Evolutionary conservation across 1,284 basidiomycete genomes (phyloP).

Genomic region (Ganoderma sp.): DNA sequence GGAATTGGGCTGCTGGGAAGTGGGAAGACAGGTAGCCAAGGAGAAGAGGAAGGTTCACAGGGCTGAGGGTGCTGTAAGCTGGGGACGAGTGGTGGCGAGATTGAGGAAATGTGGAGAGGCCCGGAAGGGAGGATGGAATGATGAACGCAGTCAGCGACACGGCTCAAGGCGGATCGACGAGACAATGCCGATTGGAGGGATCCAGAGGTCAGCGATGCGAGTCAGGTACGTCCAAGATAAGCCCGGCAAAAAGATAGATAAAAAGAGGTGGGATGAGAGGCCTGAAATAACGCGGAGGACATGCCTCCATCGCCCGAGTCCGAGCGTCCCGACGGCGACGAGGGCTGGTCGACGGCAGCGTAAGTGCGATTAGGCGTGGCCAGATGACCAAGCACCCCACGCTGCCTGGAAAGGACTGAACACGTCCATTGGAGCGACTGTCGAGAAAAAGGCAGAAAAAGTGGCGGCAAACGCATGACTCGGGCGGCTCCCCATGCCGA

Average conservation of each 20-base stretch:
- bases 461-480: slow-evolving; percentile 4
- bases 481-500: slow-evolving; percentile 28
- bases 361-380: neutral
- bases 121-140: slow-evolving; percentile 15
- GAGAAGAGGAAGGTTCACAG: neutral
- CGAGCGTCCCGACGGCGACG: neutral
- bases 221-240: slow-evolving; percentile 1
- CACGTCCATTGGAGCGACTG: neutral
- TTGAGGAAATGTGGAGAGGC: slow-evolving; percentile 7
- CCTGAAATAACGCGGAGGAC: neutral
- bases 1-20: neutral
- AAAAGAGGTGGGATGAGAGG: neutral
- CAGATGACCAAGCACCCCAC: slow-evolving; percentile 4
- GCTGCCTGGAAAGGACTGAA: neutral
- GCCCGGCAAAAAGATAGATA: neutral
- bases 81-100: neutral
- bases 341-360: neutral
- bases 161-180: slow-evolving; percentile 9
- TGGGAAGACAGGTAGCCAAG: neutral
- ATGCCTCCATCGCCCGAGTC: neutral
- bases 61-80: neutral
- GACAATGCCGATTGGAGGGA: slow-evolving; percentile 28
- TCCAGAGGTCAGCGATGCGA: neutral
- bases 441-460: neutral
- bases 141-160: neutral